Evolutionary conservation across 495 filamentous ascomycete genomes (phyloP), one percentile per base, ranked within the genome.

Genomic region (Apodospora peruviana): DNA sequence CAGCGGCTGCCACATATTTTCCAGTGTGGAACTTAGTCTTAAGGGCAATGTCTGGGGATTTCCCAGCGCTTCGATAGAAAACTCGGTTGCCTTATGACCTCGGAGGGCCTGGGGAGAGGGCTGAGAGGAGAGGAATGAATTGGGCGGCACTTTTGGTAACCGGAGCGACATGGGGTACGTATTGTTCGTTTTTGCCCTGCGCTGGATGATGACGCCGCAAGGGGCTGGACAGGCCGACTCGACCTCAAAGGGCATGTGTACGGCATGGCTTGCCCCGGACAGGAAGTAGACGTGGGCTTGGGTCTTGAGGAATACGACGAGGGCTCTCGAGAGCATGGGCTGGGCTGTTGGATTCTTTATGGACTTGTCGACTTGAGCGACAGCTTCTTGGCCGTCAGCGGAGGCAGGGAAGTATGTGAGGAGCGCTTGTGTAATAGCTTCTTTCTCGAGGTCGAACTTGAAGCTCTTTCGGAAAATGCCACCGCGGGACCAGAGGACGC

Each of bases 261-360:
- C 80, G 48, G 94, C 81, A 77, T 97, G 89, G 65, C 81, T 95
- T 20, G 86, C 80, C 3, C 90, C 90, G 16, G 84, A 76, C n/a
- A 96, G 78, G 62, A 91, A 95, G 73, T 87, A 94, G 56, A 97
- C 80, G 59, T 96, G 93, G 20, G 88, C 90, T 60, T 96, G 91
- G 3, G 87, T 87, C 64, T 90, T 93, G 49, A 99, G 79, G 53
- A 96, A 85, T 34, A 97, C 84, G 5, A 97, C 90, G 43, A 99
- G 69, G 21, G 93, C 86, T 56, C 85, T 77, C 63, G 82, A 69
- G 56, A 83, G 60, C 35, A 47, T 20, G 2, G 51, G 51, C 9
- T 45, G 55, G 47, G 45, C 58, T 47, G 42, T 40, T 20, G 51
- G 45, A 14, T 46, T 54, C 19, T 54, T 53, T 5, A 20, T 1